Evolutionary conservation across 1,284 basidiomycete genomes (phyloP), one percentile per base, ranked within the genome.

Genomic region (Ceratobasidium theobromae): DNA sequence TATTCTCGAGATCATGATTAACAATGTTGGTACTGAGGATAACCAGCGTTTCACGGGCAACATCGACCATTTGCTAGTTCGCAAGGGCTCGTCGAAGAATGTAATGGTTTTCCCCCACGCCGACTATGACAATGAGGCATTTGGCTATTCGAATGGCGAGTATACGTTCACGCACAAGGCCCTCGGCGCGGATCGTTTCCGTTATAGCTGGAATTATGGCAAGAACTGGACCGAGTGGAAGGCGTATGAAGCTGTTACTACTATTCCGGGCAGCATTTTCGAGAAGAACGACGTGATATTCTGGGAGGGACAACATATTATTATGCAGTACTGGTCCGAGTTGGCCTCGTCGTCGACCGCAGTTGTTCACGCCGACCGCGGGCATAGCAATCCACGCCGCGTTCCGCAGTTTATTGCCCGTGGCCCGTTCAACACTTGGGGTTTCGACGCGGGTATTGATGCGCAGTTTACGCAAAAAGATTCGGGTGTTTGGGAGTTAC

Each of bases 341-440:
- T 76, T 84, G 4, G 83, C 84, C 0, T 75, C 84, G 62, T 87
- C 88, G 1, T 77, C 87, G 3, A 79, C 83, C 32, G 81, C 84
- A 46, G 84, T 89, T 28, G 79, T 92, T 9, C 93, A 95, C 72
- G 88, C 89, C 27, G 93, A 96, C 73, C 75, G 81, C 68, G 80
- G 81, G 53, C 91, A 84, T 75, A 76, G 75, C 14, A 78, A 79
- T 12, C 74, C 74, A 11, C 87, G 93, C 70, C 89, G 91, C 45
- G 87, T 90, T 48, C 93, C 93, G 27, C 92, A 94, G 74, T 81
- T 94, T 72, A 79, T 96, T 54, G 89, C 86, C 51, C 87, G 93
- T 72, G 93, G 93, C 60, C 84, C 85, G 0, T 96, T 92, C 82
- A 96, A 96, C 74, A 78, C 83, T 48, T 96, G 92, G 92, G 93